phyloP scores from a whole-genome alignment of 1,284 basidiomycete genomes.

The Somion occarium region DNA sequence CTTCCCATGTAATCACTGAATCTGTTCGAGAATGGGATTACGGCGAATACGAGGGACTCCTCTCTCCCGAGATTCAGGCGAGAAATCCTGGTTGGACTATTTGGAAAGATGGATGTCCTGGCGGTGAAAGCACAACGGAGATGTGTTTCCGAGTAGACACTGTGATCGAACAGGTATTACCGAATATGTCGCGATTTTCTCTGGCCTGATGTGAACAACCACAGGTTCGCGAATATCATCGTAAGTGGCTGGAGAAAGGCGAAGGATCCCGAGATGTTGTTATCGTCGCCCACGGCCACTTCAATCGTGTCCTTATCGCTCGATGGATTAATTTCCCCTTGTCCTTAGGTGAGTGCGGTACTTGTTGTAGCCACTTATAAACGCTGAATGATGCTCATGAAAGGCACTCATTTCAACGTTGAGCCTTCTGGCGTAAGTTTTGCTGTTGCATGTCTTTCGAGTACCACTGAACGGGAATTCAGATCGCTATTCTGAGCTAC shows the following conservation, averaged over 20 bases:
- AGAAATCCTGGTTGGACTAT: slow-evolving; percentile 70
- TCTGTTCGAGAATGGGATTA: slow-evolving; percentile 85
- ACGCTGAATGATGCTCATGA: background rate
- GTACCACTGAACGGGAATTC: slow-evolving; percentile 2
- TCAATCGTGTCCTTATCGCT: slow-evolving; percentile 78
- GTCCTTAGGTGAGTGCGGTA: slow-evolving; percentile 45
- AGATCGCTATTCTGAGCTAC: slow-evolving; percentile 72
- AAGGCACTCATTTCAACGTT: slow-evolving; percentile 76
- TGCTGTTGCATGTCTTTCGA: slow-evolving; percentile 8
- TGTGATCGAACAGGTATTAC: slow-evolving; percentile 61
- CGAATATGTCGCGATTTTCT: slow-evolving; percentile 1
- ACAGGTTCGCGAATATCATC: slow-evolving; percentile 75
- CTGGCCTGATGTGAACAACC: background rate
- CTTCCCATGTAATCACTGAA: slow-evolving; percentile 58
- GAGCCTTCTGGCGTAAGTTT: slow-evolving; percentile 71
- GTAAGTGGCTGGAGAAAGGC: slow-evolving; percentile 63
- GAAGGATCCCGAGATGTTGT: slow-evolving; percentile 65
- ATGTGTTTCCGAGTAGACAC: slow-evolving; percentile 77
- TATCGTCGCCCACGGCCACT: slow-evolving; percentile 80
- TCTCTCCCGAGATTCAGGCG: slow-evolving; percentile 69
- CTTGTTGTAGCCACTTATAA: background rate
- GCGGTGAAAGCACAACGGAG: slow-evolving; percentile 77
- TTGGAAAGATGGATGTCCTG: slow-evolving; percentile 87
- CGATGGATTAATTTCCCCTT: slow-evolving; percentile 76
- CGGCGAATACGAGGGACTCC: slow-evolving; percentile 84